These are phyloP conservation scores for Agaricus subrufescens DNA, from an alignment of 768 basidiomycete species.

Conservation along the genomic window DNA sequence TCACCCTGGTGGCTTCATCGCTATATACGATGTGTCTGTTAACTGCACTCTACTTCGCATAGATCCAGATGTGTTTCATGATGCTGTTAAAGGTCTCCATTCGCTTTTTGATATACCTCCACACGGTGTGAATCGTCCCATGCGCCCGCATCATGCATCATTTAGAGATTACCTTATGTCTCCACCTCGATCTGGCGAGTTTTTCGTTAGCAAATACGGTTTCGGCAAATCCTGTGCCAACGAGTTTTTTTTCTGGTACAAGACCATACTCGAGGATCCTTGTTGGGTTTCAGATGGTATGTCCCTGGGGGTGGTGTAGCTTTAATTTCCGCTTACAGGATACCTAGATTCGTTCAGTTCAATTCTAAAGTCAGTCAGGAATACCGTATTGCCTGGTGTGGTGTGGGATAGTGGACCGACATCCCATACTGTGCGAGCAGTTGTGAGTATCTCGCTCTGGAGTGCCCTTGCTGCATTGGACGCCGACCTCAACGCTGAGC, in stretches of 20 bases:
- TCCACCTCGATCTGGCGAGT: background rate
- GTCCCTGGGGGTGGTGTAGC: background rate
- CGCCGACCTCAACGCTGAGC: background rate
- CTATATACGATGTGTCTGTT: no score
- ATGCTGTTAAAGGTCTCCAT: background rate
- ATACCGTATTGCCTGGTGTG: background rate
- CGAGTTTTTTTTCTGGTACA: background rate
- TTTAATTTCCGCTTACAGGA: background rate
- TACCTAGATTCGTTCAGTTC: background rate
- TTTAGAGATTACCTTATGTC: background rate
- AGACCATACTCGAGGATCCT: background rate
- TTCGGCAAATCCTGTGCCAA: background rate
- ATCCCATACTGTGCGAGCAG: no score
- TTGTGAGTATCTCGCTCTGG: no score
- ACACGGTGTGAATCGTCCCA: background rate
- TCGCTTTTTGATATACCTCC: background rate
- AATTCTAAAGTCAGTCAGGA: background rate
- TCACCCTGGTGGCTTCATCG: background rate
- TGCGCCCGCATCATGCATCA: background rate
- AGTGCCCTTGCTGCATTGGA: background rate
- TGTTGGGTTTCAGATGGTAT: background rate
- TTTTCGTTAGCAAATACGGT: background rate
- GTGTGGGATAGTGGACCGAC: background rate
- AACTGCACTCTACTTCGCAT: background rate
- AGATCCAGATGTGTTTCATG: background rate